A percentile compares a stretch with the other conserved stretches of the same genome.
Conservation (phyloP, 2,329 filamentous ascomycete genomes). For the Anthostomella pinea region DNA sequence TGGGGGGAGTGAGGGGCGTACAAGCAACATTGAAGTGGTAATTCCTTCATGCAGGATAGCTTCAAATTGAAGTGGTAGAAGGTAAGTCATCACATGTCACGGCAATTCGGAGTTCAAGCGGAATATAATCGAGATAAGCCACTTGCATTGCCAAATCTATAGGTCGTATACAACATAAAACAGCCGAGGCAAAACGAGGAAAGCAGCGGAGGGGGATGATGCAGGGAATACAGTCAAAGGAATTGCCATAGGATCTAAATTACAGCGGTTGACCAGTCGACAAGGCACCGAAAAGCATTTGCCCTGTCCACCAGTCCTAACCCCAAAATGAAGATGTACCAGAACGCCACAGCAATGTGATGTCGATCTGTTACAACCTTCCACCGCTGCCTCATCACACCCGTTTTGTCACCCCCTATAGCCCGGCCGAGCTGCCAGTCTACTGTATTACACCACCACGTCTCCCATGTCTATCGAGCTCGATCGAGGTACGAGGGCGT, state of each 20-base stretch:
- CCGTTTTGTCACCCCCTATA: slow-evolving; percentile 41
- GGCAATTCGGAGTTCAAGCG: too few relatives aligned
- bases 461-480: slow-evolving; percentile 42
- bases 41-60: too few relatives aligned
- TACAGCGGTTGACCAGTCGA: slow-evolving; percentile 54
- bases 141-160: slow-evolving; percentile 35
- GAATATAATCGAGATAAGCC: slow-evolving; percentile 16
- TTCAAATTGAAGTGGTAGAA: too few relatives aligned
- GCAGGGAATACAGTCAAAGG: slow-evolving; percentile 43
- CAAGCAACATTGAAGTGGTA: too few relatives aligned
- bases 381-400: slow-evolving; percentile 47
- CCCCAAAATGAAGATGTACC: slow-evolving; percentile 37
- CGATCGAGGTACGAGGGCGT: slow-evolving; percentile 31
- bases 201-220: slow-evolving; percentile 34
- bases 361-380: slow-evolving; percentile 34
- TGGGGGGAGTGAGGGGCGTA: too few relatives aligned
- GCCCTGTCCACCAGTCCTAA: slow-evolving; percentile 27
- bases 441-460: slow-evolving; percentile 36
- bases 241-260: slow-evolving; percentile 62
- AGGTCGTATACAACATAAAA: slow-evolving; percentile 37
- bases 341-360: slow-evolving; percentile 37
- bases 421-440: slow-evolving; percentile 29
- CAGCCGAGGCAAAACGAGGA: slow-evolving; percentile 26
- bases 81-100: too few relatives aligned
- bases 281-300: slow-evolving; percentile 45